A percentile compares a stretch with the other conserved stretches of the same genome.
Conservation (phyloP, 257 asterid species). For the Nicotiana tomentosiformis region DNA sequence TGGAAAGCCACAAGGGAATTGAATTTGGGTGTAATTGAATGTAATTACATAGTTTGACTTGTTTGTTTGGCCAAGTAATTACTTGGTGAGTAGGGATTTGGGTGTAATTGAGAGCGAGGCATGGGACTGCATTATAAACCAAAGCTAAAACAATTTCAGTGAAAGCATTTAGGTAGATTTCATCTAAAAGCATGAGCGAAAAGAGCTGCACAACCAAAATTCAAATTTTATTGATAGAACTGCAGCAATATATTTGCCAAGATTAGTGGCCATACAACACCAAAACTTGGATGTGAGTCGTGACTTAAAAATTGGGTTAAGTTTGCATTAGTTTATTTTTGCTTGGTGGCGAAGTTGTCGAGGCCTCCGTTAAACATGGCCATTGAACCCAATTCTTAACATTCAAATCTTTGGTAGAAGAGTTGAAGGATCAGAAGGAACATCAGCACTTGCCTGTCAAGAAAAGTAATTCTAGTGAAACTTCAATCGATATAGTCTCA, state of each 20-base stretch:
- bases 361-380: background rate
- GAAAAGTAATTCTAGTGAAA: background rate
- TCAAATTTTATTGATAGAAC: background rate
- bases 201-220: background rate
- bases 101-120: background rate
- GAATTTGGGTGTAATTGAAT: too few relatives aligned
- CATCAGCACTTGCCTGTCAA: slow-evolving; percentile 58
- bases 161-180: background rate
- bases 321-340: background rate
- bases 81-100: too few relatives aligned
- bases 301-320: background rate
- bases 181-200: background rate
- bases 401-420: slow-evolving; percentile 51
- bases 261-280: background rate
- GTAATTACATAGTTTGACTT: too few relatives aligned
- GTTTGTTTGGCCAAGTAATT: too few relatives aligned
- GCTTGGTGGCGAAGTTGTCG: background rate
- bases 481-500: background rate
- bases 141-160: background rate
- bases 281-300: background rate
- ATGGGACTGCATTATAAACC: background rate
- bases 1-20: too few relatives aligned
- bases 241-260: background rate
- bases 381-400: background rate
- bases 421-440: slow-evolving; percentile 55